A percentile compares a stretch with the other conserved stretches of the same genome.
Evolutionary conservation across 371 early-diverging fungal species (phyloP).

Genomic region (Dichotomocladium elegans): DNA sequence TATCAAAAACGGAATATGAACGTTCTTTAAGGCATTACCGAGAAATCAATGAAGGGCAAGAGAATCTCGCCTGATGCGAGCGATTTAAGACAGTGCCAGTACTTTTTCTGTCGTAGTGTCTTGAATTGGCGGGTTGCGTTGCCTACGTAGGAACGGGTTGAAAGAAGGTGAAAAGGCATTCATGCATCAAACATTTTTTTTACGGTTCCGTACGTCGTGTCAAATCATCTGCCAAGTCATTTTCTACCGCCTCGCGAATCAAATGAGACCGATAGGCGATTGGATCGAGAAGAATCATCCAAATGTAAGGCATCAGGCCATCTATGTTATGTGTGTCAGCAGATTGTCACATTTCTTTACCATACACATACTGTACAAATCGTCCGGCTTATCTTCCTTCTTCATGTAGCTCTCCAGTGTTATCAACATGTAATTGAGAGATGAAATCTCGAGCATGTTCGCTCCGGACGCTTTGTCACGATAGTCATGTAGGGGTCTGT

Average conservation of each 20-base stretch:
- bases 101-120: conserved; percentile 48
- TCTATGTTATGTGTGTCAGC: conserved; percentile 12
- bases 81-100: conserved; percentile 52
- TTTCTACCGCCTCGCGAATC: conserved; percentile 13
- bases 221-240: conserved; percentile 21
- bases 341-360: no score
- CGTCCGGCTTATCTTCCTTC: conserved; percentile 17
- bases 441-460: conserved; percentile 34
- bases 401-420: conserved; percentile 36
- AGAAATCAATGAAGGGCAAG: conserved; percentile 39
- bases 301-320: conserved; percentile 30
- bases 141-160: conserved; percentile 14
- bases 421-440: conserved; percentile 31
- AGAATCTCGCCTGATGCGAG: conserved; percentile 42
- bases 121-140: conserved; percentile 32
- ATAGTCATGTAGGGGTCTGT: conserved; percentile 26
- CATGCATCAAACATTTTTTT: background rate
- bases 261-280: conserved; percentile 31
- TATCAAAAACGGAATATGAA: no score
- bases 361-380: conserved; percentile 22
- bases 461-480: conserved; percentile 29
- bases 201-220: conserved; percentile 19
- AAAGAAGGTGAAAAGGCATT: background rate
- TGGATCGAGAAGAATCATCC: conserved; percentile 43
- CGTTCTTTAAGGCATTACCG: no score